Base-by-base conservation (phyloP, 2,329 filamentous ascomycete species). In the Diaporthe batatas region DNA sequence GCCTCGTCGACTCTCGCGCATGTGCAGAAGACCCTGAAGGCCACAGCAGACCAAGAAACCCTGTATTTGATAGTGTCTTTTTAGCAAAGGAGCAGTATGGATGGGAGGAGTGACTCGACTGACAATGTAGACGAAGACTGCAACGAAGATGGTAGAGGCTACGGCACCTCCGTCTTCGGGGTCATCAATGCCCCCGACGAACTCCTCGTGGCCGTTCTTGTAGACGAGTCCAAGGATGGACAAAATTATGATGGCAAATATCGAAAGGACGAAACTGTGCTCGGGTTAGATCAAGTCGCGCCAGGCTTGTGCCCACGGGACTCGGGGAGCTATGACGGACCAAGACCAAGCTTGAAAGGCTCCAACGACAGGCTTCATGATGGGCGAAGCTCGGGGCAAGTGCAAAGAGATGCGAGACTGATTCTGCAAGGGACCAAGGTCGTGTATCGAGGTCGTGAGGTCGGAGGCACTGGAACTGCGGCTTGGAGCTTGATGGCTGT, bases 291-390 rank as follows among this genome's bases (percentile, higher is more conserved):
- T 65, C 32, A 39, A 53, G 29, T 51, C 39, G 68, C 71, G 72
- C 53, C 36, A 65, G 36, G 25, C 18, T 7, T n/a, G 58, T 32
- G 21, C n/a, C 36, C 39, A 32, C 10, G 32, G 47, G 10, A 65
- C 57, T 55, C 16, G 62, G 64, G 64, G 57, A 72, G 73, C 55
- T 49, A 71, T 62, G 73, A 83, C 91, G 81, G 87, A 98, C 95
- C 95, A 98, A 86, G 92, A 94, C 95, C 95, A 98, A 80, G 95
- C 96, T 86, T 97, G 95, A 86, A 95, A 90, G 77, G 94, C 92
- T 81, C 94, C 93, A 78, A 98, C 94, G 81, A 98, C 87, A 78
- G 96, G 95, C 92, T 98, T 98, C 95, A 98, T 98, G 81, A 80
- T 90, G 86, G 83, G 74, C 51, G 51, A 34, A 29, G 16, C 32